Evolutionary conservation across 805 yeast species (phyloP).

Genomic region (Zygoascus ofunaensis): DNA sequence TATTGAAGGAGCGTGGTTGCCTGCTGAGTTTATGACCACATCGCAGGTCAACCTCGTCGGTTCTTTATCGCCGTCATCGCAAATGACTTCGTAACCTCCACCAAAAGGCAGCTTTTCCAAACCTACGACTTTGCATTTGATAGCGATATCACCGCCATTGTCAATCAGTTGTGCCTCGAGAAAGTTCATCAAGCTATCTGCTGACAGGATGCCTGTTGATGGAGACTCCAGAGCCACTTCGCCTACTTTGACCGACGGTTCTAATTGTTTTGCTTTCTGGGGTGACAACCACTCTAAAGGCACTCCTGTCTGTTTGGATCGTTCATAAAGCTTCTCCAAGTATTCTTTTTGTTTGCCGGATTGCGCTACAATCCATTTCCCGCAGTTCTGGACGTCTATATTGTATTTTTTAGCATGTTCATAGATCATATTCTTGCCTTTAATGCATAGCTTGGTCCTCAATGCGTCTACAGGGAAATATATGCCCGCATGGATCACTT

Average conservation of each 20-base stretch:
- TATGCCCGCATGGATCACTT: constrained; percentile 86
- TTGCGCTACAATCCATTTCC: constrained; percentile 81
- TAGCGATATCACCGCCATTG: constrained; percentile 54
- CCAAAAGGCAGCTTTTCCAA: constrained; percentile 21
- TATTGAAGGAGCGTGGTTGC: constrained; percentile 62
- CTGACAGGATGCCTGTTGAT: constrained; percentile 74
- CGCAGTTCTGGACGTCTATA: constrained; percentile 56
- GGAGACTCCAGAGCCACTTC: constrained; percentile 63
- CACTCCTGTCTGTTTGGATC: constrained; percentile 43
- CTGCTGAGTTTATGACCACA: constrained; percentile 68
- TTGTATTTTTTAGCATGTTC: constrained; percentile 30
- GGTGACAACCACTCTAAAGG: constrained; percentile 50
- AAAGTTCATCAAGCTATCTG: constrained; percentile 65
- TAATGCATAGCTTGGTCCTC: constrained; percentile 60
- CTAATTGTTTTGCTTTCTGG: constrained; percentile 37
- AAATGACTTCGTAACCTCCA: constrained; percentile 17
- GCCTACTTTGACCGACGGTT: constrained; percentile 60
- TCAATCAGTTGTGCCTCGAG: constrained; percentile 46
- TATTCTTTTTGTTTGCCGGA: constrained; percentile 51
- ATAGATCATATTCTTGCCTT: constrained; percentile 66
- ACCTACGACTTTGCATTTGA: constrained; percentile 48
- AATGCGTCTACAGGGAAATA: constrained; percentile 66
- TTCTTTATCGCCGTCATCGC: constrained; percentile 18
- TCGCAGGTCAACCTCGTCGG: constrained; percentile 33
- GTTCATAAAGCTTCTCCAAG: constrained; percentile 43